These are phyloP conservation scores for Rhizophora apiculata DNA, from an alignment of 345 rosid species.

Conservation along the genomic window DNA sequence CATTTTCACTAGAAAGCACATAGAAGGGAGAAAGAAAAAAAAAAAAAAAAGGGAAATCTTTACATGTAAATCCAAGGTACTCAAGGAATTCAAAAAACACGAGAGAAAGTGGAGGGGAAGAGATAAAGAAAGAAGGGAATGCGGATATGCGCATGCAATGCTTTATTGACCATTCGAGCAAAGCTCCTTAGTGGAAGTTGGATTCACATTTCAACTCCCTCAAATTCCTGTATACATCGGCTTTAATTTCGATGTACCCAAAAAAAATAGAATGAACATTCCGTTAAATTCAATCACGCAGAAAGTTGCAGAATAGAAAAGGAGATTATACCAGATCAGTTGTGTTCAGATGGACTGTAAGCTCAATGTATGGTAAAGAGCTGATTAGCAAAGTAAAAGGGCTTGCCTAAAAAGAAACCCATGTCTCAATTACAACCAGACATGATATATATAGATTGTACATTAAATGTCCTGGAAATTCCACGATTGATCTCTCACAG, in stretches of 20 bases:
- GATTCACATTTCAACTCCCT: too few relatives aligned
- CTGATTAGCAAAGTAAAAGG: not conserved
- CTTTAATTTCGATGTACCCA: not conserved
- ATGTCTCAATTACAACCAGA: slow-evolving; percentile 2
- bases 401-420: not conserved
- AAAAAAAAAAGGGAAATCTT: too few relatives aligned
- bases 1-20: too few relatives aligned
- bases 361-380: not conserved
- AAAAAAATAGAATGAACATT: not conserved
- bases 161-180: not conserved
- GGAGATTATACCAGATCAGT: not conserved
- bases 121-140: not conserved
- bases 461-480: not conserved
- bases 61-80: too few relatives aligned
- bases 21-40: too few relatives aligned
- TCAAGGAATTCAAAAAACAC: not conserved
- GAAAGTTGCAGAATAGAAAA: not conserved
- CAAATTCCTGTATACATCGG: not conserved
- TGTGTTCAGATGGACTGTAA: slow-evolving; percentile 4
- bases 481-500: slow-evolving; percentile 8
- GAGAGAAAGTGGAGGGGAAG: not conserved
- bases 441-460: slow-evolving; percentile 2
- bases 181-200: too few relatives aligned
- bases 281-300: not conserved
- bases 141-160: not conserved